Evolutionary conservation across 2,329 filamentous ascomycete genomes (phyloP), one percentile per base, ranked within the genome.

Genomic region (Laburnicola sp.): DNA sequence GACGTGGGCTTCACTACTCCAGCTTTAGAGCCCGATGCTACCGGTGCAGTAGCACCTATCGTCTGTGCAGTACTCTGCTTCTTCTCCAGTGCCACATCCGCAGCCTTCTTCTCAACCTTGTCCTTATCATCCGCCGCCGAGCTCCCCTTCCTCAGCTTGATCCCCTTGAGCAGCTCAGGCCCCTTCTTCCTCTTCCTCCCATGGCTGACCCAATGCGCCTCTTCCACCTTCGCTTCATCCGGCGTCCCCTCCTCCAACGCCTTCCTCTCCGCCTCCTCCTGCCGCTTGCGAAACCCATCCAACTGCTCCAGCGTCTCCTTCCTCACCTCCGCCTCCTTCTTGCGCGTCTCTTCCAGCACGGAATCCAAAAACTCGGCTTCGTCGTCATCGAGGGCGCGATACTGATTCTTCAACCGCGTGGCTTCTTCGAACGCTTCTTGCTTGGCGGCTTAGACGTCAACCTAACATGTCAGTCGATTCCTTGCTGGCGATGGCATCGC

Each of bases 361-460:
- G 80, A 81, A 53, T 86, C 76, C 23, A 94, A 74, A 59, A 91
- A 93, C 21, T 87, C 88, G 44, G 88, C 79, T 75, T 93, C 89
- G 67, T 91, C 88, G 53, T 91, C 87, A 66, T 93, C 86, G 27
- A 94, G 79, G 2, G 86, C 79, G 34, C 86, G 83, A 69, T 91
- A 92, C 75, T 93, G 89, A 64, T 93, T 89, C 65, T 84, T 83
- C 45, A 93, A 76, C 58, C 81, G 81, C 56, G 80, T 82, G 56
- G 86, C 69, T 71, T 93, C 89, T 70, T 91, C 89, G 70, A 91
- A 91, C 6, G 86, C 88, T 21, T 89, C 88, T 74, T 93, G 87
- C 73, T 92, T 93, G 51, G 88, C 87, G 58, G 86, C 88, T 87
- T 58, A 47, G 41, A 46, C 53, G 50, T 53, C 56, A 58, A 64